Conservation (phyloP, 139 green algal species). For the Chlorella vulgaris region DNA sequence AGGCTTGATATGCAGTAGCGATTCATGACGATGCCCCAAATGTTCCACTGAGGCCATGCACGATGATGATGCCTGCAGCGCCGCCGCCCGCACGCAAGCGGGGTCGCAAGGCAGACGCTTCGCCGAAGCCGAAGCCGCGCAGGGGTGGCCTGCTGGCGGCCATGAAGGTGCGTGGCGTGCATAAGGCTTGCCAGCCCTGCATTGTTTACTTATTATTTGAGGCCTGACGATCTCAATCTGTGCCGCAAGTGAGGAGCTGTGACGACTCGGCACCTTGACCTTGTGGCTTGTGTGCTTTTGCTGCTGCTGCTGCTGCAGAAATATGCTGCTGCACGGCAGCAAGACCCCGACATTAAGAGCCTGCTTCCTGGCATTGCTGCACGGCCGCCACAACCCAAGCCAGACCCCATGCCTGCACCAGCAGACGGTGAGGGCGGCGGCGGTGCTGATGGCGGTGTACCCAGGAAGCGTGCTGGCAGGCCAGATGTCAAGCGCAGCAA, state of each 20-base stretch:
- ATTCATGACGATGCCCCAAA: no score
- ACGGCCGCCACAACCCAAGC: not conserved
- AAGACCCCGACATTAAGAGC: not conserved
- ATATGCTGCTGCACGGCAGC: not conserved
- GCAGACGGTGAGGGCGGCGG: not conserved
- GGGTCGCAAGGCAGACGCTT: not conserved
- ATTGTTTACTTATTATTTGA: not conserved
- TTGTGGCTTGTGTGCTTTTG: no score
- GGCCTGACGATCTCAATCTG: no score
- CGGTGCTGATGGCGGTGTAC: not conserved
- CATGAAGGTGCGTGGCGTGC: not conserved
- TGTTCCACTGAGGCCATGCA: no score
- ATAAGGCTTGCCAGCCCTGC: not conserved
- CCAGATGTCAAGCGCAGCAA: no score
- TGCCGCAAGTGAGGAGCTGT: not conserved
- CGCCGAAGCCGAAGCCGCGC: conserved; percentile 3
- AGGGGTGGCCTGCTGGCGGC: conserved; percentile 7
- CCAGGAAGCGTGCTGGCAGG: no score
- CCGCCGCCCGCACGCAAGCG: not conserved
- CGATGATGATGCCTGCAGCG: not conserved
- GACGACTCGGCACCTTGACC: no score
- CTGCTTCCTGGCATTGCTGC: not conserved
- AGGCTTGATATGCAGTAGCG: no score
- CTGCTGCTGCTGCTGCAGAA: conserved; percentile 1
- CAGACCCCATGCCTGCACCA: not conserved